Percentiles rank a stretch among this genome's conserved stretches.
phyloP scores from a whole-genome alignment of 2,329 filamentous ascomycete genomes.

The Periconia macrospinosa region DNA sequence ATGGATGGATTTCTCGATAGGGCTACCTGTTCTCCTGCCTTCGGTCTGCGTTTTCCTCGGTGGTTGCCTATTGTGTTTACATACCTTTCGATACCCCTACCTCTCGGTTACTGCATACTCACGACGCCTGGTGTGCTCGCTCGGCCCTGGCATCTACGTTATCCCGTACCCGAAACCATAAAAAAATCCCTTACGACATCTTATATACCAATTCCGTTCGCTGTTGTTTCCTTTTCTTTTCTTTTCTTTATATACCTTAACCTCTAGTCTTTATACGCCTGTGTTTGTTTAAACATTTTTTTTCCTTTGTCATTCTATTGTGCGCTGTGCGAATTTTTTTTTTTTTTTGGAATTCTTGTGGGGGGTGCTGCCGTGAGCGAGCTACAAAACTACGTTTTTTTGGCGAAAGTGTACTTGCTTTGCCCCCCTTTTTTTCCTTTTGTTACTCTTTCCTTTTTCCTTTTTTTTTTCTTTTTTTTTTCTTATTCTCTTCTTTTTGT shows the following conservation, averaged over 20 bases:
- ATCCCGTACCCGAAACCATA: not conserved
- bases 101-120: constrained; percentile 16
- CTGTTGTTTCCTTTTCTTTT: not conserved
- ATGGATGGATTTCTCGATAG: no score
- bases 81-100: constrained; percentile 5
- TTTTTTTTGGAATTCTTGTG: no score
- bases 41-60: no score
- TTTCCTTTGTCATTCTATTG: not conserved
- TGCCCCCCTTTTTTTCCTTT: no score
- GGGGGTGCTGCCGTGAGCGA: no score
- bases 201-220: constrained; percentile 7
- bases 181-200: constrained; percentile 9
- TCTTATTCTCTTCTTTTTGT: not conserved
- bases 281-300: not conserved
- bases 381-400: no score
- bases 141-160: not conserved
- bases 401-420: no score
- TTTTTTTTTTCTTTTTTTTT: not conserved
- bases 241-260: not conserved
- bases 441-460: not conserved
- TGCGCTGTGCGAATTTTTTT: no score
- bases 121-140: constrained; percentile 29
- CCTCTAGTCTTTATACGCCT: not conserved
- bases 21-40: no score
- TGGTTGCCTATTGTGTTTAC: constrained; percentile 3